Evolutionary conservation across 2,329 filamentous ascomycete genomes (phyloP).

Genomic region (Kalaharituber pfeilii): DNA sequence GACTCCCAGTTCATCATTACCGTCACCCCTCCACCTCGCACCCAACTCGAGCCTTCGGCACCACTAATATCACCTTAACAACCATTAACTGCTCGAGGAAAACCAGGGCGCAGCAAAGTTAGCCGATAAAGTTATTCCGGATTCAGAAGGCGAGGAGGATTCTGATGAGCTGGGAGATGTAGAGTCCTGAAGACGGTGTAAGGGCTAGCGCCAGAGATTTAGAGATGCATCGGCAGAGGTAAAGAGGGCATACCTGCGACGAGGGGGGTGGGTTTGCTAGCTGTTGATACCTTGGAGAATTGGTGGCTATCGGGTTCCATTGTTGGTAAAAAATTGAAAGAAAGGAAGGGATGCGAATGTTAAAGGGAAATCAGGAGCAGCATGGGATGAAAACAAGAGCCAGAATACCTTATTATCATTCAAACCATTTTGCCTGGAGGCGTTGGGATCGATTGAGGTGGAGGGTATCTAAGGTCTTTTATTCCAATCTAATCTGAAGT

Average conservation of each 20-base stretch:
- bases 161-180: slow-evolving; percentile 27
- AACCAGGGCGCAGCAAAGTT: not conserved
- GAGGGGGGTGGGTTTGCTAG: not conserved
- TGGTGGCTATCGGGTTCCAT: slow-evolving; percentile 15
- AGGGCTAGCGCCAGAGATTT: slow-evolving; percentile 11
- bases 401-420: slow-evolving; percentile 79
- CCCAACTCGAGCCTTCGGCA: not conserved
- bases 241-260: not conserved
- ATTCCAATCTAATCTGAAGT: not conserved
- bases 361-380: slow-evolving; percentile 4
- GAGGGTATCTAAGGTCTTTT: not conserved
- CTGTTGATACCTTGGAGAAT: not conserved
- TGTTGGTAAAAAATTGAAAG: slow-evolving; percentile 16
- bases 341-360: slow-evolving; percentile 11
- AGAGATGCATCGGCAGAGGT: too few relatives aligned
- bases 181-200: slow-evolving; percentile 44
- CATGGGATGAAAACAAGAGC: slow-evolving; percentile 14
- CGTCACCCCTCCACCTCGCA: not conserved
- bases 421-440: slow-evolving; percentile 56
- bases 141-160: slow-evolving; percentile 30
- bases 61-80: not conserved
- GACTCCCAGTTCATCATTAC: not conserved
- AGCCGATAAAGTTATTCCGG: slow-evolving; percentile 35
- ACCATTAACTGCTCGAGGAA: not conserved
- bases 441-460: not conserved